Conservation (phyloP, 2,329 filamentous ascomycete genomes). For the Bipolaris oryzae region DNA sequence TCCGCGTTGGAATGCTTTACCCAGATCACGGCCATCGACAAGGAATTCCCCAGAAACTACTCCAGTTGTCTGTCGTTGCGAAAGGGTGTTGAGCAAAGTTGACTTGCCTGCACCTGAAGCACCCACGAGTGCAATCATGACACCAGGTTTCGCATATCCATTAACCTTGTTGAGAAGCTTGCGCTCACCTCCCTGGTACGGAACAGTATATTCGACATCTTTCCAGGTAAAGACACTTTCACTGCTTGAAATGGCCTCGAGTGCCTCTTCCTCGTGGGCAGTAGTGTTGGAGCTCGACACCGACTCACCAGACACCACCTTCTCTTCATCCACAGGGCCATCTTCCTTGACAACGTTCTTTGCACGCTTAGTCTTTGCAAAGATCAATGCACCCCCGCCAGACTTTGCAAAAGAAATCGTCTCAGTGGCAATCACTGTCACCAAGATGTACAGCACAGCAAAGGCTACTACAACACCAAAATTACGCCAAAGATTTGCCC, state of each 20-base stretch:
- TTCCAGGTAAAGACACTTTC: conserved; percentile 49
- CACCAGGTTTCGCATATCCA: conserved; percentile 79
- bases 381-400: conserved; percentile 72
- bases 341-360: conserved; percentile 60
- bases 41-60: conserved; percentile 71
- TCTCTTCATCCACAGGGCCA: conserved; percentile 63
- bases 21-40: conserved; percentile 69
- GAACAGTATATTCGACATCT: conserved; percentile 69
- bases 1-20: conserved; percentile 65
- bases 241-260: conserved; percentile 47
- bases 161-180: conserved; percentile 71
- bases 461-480: conserved; percentile 80
- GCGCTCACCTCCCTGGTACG: conserved; percentile 66
- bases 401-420: conserved; percentile 65
- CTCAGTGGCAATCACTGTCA: conserved; percentile 75
- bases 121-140: conserved; percentile 82
- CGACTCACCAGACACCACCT: conserved; percentile 45
- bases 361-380: conserved; percentile 70
- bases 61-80: conserved; percentile 72
- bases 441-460: conserved; percentile 71
- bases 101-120: conserved; percentile 84
- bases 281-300: conserved; percentile 29
- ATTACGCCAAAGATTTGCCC: conserved; percentile 70
- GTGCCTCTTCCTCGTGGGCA: conserved; percentile 36
- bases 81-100: conserved; percentile 77